phyloP scores from a whole-genome alignment of 2,329 filamentous ascomycete genomes.

The Diaporthe capsici region DNA sequence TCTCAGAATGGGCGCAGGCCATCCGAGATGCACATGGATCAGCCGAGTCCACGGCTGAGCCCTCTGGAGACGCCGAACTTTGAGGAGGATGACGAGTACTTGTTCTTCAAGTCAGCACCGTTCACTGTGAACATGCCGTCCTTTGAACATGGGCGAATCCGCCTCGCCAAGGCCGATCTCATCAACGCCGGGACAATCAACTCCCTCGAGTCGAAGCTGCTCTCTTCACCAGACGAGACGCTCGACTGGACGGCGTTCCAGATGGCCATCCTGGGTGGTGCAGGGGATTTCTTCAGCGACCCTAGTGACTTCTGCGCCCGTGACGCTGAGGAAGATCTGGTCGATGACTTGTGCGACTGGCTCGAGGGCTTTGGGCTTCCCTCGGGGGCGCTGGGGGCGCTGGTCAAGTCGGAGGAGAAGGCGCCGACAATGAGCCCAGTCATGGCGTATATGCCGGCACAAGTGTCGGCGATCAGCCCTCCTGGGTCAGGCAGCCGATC shows the following conservation, averaged over 20 bases:
- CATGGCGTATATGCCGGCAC: neutral
- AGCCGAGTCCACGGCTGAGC: constrained; percentile 43
- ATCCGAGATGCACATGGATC: constrained; percentile 23
- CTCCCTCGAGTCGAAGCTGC: constrained; percentile 47
- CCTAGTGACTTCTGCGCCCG: constrained; percentile 56
- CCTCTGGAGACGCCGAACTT: constrained; percentile 34
- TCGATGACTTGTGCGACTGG: constrained; percentile 65
- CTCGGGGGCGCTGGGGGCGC: constrained; percentile 52
- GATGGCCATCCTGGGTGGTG: constrained; percentile 73
- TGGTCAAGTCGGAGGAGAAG: constrained; percentile 48
- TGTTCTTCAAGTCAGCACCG: constrained; percentile 64
- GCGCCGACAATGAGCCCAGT: neutral
- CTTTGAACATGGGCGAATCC: constrained; percentile 70
- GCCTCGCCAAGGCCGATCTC: constrained; percentile 62
- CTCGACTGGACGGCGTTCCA: constrained; percentile 77
- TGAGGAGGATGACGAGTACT: constrained; percentile 55
- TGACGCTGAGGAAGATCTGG: constrained; percentile 43
- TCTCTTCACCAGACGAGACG: constrained; percentile 61
- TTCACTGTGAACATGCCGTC: constrained; percentile 64
- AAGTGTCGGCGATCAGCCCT: constrained; percentile 25
- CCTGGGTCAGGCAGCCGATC: constrained; percentile 22
- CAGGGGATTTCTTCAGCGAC: constrained; percentile 64
- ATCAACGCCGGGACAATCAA: constrained; percentile 41
- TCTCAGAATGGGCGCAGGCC: constrained; percentile 15
- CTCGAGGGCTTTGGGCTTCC: constrained; percentile 65